These are phyloP conservation scores for Papiliotrema nemorosa DNA, from an alignment of 1,284 basidiomycete species.

Conservation along the genomic window DNA sequence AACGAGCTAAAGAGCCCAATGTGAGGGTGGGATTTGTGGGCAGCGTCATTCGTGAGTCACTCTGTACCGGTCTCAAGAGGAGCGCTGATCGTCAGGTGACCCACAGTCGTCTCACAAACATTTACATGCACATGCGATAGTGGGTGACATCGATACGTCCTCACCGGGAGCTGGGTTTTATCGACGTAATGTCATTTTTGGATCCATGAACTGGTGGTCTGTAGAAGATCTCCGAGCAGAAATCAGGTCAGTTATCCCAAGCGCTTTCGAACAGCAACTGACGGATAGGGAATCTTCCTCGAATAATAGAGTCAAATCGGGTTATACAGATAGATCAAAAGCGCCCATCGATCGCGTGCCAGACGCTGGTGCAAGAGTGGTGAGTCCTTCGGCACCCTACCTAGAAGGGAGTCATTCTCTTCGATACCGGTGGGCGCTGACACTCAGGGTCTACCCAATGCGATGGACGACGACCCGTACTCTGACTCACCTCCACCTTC, in stretches of 20 bases:
- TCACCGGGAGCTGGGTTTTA: conserved; percentile 39
- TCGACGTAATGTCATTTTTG: conserved; percentile 43
- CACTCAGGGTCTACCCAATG: conserved; percentile 34
- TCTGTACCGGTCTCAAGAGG: too few species aligned
- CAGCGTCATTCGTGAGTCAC: conserved; percentile 28
- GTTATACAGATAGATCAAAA: conserved; percentile 31
- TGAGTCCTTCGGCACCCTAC: conserved; percentile 13
- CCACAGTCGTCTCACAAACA: conserved; percentile 42
- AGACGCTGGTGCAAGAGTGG: conserved; percentile 36
- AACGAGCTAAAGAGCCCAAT: conserved; percentile 19
- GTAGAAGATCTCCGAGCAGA: conserved; percentile 48
- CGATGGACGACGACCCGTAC: conserved; percentile 25
- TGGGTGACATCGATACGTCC: conserved; percentile 36
- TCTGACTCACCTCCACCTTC: neutral
- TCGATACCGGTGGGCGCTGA: neutral
- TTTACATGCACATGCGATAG: conserved; percentile 45
- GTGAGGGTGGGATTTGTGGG: conserved; percentile 41
- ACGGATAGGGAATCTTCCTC: conserved; percentile 38
- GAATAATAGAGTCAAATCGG: conserved; percentile 47
- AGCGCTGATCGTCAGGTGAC: too few species aligned
- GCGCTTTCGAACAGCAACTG: neutral
- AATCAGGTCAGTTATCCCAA: conserved; percentile 34
- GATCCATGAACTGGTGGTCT: conserved; percentile 44
- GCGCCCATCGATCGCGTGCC: conserved; percentile 42
- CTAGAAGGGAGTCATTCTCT: neutral